Base-by-base conservation (phyloP, 805 yeast genomes). In the Saccharomyces mikatae region DNA sequence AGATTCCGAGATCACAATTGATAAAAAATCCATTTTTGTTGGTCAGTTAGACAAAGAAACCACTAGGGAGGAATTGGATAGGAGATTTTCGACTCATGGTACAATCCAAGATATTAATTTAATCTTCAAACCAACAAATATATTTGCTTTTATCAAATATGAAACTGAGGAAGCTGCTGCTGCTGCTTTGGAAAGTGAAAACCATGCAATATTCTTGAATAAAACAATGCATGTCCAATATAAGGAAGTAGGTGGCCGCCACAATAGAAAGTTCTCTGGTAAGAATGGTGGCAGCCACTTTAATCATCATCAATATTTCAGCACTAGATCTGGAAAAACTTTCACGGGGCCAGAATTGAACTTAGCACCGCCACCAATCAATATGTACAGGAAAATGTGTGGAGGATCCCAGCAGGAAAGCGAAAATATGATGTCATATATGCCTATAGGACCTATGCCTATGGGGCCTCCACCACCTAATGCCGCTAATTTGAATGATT, bases 151-250 rank as follows among this genome's bases (percentile, higher is more conserved):
- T 63, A 80, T 89, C 56, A 80, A 80, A 55, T 89, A 74, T 63
- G 75, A 74, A 36, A 74, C 77, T 10, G 90, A 85, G 61, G 77
- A 78, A 24, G 81, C 94, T 24, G 96, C 96, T 6, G 95, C 94
- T 4, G 77, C 87, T 49, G 96, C 96, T 1, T 88, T 89, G 52
- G 95, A 89, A 68, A 77, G 83, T 57, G 94, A 87, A 65, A 89
- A 90, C 65, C 96, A 89, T 70, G 77, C 95, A 2, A 79, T 84
- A 67, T 82, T 89, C 64, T 72, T 81, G 62, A 82, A 80, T 55
- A 84, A 79, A 66, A 85, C 92, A 8, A 86, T 89, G 76, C 94
- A 87, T 68, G 96, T 89, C 49, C 95, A 88, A 69, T 87, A 85
- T 66, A 80, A 87, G 54, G 94, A 87, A 66, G 69, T 82, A 62